Evolutionary conservation across 192 early-diverging fungal species (phyloP).

Genomic region (Coemansia sp.): DNA sequence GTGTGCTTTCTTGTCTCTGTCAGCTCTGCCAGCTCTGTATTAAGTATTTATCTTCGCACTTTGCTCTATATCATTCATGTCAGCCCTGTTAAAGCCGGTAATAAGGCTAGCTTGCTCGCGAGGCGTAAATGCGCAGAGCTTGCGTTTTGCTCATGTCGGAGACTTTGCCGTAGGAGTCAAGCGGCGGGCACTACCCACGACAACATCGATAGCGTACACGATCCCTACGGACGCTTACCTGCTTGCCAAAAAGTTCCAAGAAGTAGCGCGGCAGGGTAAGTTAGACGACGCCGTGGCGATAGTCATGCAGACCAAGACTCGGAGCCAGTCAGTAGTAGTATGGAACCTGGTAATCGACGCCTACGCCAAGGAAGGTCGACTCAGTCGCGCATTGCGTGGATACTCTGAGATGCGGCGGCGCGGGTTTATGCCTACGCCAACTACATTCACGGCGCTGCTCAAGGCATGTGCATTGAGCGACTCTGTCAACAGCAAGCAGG

Average conservation of each 20-base stretch:
- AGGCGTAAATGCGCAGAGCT: neutral
- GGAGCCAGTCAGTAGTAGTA: constrained; percentile 36
- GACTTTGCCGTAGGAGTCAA: constrained; percentile 24
- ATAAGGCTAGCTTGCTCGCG: neutral
- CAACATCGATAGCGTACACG: constrained; percentile 44
- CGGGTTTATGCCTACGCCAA: constrained; percentile 43
- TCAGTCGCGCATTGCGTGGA: constrained; percentile 40
- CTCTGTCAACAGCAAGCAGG: constrained; percentile 28
- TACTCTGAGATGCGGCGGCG: constrained; percentile 50
- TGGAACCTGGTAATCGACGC: constrained; percentile 56
- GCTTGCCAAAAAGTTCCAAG: constrained; percentile 47
- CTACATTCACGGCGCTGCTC: constrained; percentile 45
- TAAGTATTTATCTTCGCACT: no score
- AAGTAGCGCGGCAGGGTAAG: constrained; percentile 36
- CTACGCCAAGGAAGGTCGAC: constrained; percentile 43
- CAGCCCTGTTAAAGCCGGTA: neutral
- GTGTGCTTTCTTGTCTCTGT: neutral
- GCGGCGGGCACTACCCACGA: constrained; percentile 44
- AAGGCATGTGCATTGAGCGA: constrained; percentile 40
- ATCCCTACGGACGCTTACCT: constrained; percentile 48
- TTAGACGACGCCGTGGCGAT: constrained; percentile 54
- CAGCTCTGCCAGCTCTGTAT: neutral
- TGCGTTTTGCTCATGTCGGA: neutral
- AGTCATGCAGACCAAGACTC: constrained; percentile 45
- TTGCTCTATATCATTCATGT: neutral